Base-by-base conservation (phyloP, 2,329 filamentous ascomycete species). In the Peltaster fructicola region DNA sequence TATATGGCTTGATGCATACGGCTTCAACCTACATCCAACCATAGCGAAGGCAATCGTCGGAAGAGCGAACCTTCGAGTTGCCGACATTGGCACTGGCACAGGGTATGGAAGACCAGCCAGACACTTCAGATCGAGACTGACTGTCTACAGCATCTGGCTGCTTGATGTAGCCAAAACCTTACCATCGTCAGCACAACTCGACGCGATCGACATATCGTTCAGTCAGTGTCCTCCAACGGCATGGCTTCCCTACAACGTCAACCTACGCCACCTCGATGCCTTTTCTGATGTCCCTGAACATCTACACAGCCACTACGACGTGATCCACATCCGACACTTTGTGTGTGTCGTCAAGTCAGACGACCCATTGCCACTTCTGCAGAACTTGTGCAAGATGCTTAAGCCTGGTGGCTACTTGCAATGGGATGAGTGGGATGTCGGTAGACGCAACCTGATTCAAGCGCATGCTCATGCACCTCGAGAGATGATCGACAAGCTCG, bases 401-500 rank as follows among this genome's bases (percentile, higher is more conserved):
- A 31, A 29, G 12, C 29, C 29, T 11, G 19, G 15, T 5, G 29
- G 29, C 11, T 31, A 31, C 14, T 19, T 31, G 3, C 25, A 28
- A 22, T 31, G 29, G 29, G 26, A 31, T 19, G 26, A 31, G n/a
- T n/a, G n/a, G n/a, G n/a, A n/a, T n/a, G n/a, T n/a, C n/a, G n/a
- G n/a, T n/a, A n/a, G n/a, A n/a, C n/a, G n/a, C n/a, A n/a, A n/a
- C n/a, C n/a, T n/a, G n/a, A n/a, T n/a, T n/a, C n/a, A n/a, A n/a
- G n/a, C n/a, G n/a, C n/a, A n/a, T n/a, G n/a, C n/a, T n/a, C n/a
- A 25, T 1, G 23, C 20, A 3, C 26, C 34, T 5, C 32, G 35
- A 22, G 19, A n/a, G 13, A 29, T 22, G 19, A 37, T 37, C 32
- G 34, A 35, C 10, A 31, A 31, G 13, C 32, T 37, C 14, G 34